phyloP scores from a whole-genome alignment of 2,329 filamentous ascomycete species.

The Colletotrichum coccodes region DNA sequence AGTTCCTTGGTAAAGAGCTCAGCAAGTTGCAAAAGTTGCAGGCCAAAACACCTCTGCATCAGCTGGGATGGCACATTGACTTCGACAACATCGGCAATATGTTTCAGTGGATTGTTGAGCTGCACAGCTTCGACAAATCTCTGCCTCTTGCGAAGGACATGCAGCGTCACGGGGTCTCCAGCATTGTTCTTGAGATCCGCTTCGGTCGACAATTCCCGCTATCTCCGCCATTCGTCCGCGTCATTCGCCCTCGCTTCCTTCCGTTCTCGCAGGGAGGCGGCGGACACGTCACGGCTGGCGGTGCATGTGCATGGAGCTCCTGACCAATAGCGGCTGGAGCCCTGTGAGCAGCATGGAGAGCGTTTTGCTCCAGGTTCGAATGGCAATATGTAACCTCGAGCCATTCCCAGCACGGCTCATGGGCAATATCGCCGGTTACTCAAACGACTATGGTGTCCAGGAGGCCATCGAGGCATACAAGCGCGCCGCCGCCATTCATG shows the following conservation, averaged over 20 bases:
- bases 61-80: constrained; percentile 88
- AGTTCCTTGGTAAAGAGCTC: constrained; percentile 72
- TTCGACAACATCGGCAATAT: constrained; percentile 73
- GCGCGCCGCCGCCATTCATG: constrained; percentile 67
- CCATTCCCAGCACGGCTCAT: constrained; percentile 78
- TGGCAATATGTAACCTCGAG: constrained; percentile 77
- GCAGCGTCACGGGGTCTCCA: constrained; percentile 67
- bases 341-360: constrained; percentile 79
- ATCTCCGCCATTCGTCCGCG: constrained; percentile 84
- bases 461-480: constrained; percentile 80
- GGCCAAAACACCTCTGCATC: constrained; percentile 64
- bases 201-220: constrained; percentile 82
- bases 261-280: constrained; percentile 79
- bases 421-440: neutral
- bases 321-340: constrained; percentile 87
- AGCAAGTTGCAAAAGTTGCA: constrained; percentile 73
- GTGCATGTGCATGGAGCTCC: constrained; percentile 84
- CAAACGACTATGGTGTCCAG: constrained; percentile 68
- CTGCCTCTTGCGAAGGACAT: constrained; percentile 82
- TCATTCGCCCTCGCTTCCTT: constrained; percentile 83
- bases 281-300: constrained; percentile 86
- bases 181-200: constrained; percentile 83
- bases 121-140: constrained; percentile 80
- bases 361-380: constrained; percentile 81
- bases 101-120: constrained; percentile 92